phyloP scores from a whole-genome alignment of 768 basidiomycete genomes.

The Leccinellum albellum region DNA sequence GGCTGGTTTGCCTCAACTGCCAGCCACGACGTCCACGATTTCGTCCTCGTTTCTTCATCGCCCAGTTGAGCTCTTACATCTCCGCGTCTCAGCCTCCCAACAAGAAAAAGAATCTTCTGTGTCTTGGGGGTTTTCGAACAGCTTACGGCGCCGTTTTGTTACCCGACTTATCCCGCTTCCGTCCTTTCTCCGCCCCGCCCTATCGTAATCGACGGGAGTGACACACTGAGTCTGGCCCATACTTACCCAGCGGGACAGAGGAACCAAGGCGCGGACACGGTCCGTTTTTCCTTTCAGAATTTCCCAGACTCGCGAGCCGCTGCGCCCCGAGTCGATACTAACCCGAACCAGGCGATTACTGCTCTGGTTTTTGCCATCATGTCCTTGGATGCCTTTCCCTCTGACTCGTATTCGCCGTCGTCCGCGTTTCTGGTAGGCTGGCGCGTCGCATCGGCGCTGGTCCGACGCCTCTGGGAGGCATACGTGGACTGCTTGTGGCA shows the following conservation, averaged over 20 bases:
- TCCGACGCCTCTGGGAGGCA: conserved; percentile 49
- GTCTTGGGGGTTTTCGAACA: background rate
- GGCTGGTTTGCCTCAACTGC: background rate
- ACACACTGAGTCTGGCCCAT: conserved; percentile 3
- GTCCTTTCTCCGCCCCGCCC: conserved; percentile 19
- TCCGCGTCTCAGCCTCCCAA: background rate
- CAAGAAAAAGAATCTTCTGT: background rate
- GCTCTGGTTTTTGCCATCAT: conserved; percentile 7
- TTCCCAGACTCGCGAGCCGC: background rate
- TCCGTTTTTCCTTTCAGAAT: background rate
- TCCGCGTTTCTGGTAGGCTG: conserved; percentile 19
- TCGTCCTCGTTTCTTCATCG: background rate
- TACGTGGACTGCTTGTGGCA: conserved; percentile 64
- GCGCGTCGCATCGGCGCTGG: conserved; percentile 23
- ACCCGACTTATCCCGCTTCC: conserved; percentile 1
- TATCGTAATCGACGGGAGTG: conserved; percentile 20
- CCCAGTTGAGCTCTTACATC: background rate
- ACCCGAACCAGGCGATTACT: background rate
- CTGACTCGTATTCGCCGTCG: conserved; percentile 8
- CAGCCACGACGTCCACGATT: background rate
- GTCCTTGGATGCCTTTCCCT: conserved; percentile 5
- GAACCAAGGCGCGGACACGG: background rate
- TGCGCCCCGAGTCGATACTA: background rate
- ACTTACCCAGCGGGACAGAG: background rate
- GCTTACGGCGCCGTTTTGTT: conserved; percentile 10